Conservation (phyloP, 2,329 filamentous ascomycete species). For the Colletotrichum karsti region DNA sequence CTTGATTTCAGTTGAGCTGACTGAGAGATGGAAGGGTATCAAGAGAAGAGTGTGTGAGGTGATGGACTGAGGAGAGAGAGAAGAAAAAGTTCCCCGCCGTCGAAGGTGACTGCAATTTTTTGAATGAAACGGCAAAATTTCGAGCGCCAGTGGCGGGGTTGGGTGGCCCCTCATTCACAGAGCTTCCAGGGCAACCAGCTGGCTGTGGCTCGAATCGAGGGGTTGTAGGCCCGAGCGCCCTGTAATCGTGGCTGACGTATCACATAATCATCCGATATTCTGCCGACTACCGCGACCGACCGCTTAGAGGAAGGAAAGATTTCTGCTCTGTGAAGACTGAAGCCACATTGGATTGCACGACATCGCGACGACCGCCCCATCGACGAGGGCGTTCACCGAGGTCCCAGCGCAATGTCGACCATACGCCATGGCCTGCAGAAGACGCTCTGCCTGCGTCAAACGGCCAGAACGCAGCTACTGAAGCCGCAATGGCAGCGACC, state of each 20-base stretch:
- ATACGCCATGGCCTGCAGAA: conserved; percentile 44
- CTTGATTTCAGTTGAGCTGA: conserved; percentile 56
- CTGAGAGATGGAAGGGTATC: conserved; percentile 35
- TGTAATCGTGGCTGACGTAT: neutral
- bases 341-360: neutral
- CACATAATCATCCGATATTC: conserved; percentile 8
- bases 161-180: neutral
- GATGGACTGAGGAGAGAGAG: conserved; percentile 36
- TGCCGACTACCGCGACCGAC: neutral
- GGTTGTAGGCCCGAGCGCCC: neutral
- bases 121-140: conserved; percentile 30
- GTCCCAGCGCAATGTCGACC: conserved; percentile 41
- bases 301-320: conserved; percentile 28
- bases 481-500: conserved; percentile 34
- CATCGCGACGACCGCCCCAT: conserved; percentile 17
- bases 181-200: conserved; percentile 20
- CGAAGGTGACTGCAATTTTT: conserved; percentile 27
- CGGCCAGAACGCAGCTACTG: conserved; percentile 39
- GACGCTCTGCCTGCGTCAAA: conserved; percentile 42
- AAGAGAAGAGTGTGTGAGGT: conserved; percentile 32
- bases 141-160: conserved; percentile 8
- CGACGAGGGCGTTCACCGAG: conserved; percentile 18
- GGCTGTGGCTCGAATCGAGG: neutral
- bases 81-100: conserved; percentile 29
- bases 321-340: conserved; percentile 14